Conservation (phyloP, 495 filamentous ascomycete species). For the Penicillium tannophilum region DNA sequence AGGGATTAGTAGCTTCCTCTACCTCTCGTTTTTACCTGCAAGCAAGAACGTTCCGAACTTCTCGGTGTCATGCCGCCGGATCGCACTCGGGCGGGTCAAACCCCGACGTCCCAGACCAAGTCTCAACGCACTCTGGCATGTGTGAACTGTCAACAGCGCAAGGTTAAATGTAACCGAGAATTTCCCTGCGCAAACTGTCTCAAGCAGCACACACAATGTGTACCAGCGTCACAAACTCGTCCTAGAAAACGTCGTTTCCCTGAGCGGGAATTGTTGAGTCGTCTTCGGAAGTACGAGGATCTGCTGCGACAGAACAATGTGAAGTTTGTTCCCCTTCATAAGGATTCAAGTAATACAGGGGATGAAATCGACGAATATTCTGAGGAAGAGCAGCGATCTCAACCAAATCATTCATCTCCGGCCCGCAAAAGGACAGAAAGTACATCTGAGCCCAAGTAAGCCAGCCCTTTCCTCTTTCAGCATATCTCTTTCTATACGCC, state of each 20-base stretch:
- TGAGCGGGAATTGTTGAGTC: conserved; percentile 56
- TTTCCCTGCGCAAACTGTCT: conserved; percentile 57
- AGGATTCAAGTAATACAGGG: conserved; percentile 19
- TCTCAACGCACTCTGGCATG: conserved; percentile 55
- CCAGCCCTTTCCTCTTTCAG: conserved; percentile 9
- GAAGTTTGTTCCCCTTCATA: conserved; percentile 54
- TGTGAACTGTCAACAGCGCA: conserved; percentile 58
- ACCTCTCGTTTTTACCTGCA: background rate
- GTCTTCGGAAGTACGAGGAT: conserved; percentile 53
- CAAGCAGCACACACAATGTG: conserved; percentile 43
- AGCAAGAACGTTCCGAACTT: background rate
- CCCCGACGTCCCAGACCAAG: conserved; percentile 26
- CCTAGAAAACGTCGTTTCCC: conserved; percentile 53
- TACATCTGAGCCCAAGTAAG: conserved; percentile 45
- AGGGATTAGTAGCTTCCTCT: background rate
- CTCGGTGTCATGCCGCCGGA: background rate
- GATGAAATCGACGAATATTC: conserved; percentile 1
- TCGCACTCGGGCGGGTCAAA: conserved; percentile 4
- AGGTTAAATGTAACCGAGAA: conserved; percentile 58
- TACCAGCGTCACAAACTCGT: conserved; percentile 46
- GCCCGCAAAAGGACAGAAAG: conserved; percentile 32
- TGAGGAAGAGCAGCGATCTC: conserved; percentile 10
- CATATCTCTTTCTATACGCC: background rate
- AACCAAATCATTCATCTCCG: conserved; percentile 29
- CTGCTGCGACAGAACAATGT: conserved; percentile 55